Evolutionary conservation across 1,284 basidiomycete species (phyloP).

Genomic region (Trichosporon inkin): DNA sequence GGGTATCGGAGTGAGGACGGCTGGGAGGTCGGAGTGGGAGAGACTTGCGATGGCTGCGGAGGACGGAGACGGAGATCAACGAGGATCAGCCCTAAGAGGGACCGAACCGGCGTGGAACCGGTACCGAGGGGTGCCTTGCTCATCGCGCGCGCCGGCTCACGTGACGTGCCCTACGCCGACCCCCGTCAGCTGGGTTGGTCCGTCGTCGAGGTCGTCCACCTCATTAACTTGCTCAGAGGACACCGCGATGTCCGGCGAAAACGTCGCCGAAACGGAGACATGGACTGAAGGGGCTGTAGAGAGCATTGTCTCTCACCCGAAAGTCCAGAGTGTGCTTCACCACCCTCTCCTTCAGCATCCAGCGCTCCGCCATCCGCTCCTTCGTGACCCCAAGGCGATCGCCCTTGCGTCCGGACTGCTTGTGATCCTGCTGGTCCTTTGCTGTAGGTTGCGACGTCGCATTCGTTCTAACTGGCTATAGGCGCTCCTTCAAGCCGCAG

Average conservation of each 20-base stretch:
- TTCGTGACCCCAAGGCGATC: slow-evolving; percentile 37
- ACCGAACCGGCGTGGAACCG: slow-evolving; percentile 7
- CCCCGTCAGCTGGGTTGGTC: background rate
- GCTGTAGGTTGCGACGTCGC: slow-evolving; percentile 21
- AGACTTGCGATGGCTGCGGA: background rate
- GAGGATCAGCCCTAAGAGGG: slow-evolving; percentile 1
- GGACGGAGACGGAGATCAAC: background rate
- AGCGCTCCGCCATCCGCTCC: slow-evolving; percentile 21
- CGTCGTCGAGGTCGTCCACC: background rate
- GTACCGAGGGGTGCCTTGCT: slow-evolving; percentile 6
- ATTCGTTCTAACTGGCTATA: slow-evolving; percentile 3
- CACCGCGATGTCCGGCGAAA: background rate
- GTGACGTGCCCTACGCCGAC: slow-evolving; percentile 1
- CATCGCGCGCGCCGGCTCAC: background rate
- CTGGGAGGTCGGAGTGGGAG: background rate
- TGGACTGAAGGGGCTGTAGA: background rate
- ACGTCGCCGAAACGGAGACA: background rate
- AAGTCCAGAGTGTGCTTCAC: slow-evolving; percentile 1
- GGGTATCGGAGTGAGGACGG: background rate
- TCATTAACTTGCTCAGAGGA: background rate
- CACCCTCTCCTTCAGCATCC: slow-evolving; percentile 12
- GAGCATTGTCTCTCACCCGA: slow-evolving; percentile 12
- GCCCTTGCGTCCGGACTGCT: slow-evolving; percentile 33
- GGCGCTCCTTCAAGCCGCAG: slow-evolving; percentile 13
- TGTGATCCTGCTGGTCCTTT: slow-evolving; percentile 26